A percentile compares a stretch with the other conserved stretches of the same genome.
phyloP scores from a whole-genome alignment of 768 basidiomycete genomes.

The Megacollybia marginata region DNA sequence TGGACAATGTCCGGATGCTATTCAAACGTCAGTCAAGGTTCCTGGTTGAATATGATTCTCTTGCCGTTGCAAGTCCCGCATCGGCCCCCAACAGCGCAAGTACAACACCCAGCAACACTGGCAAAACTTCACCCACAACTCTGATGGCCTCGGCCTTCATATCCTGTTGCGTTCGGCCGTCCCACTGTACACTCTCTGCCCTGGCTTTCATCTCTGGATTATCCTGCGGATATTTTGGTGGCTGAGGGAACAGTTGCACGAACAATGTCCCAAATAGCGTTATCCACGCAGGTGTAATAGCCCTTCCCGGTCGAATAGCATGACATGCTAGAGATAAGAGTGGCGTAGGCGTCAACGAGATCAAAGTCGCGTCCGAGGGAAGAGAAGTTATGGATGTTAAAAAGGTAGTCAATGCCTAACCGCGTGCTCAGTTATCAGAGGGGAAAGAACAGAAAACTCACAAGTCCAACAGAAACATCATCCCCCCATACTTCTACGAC shows the following conservation, averaged over 20 bases:
- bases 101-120: conserved; percentile 51
- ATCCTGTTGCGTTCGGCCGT: neutral
- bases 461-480: conserved; percentile 72
- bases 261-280: conserved; percentile 74
- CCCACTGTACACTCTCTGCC: neutral
- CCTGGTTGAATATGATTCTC: neutral
- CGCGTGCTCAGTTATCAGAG: neutral
- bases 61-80: no score
- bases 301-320: conserved; percentile 59
- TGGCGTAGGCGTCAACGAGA: conserved; percentile 77
- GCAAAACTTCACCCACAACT: conserved; percentile 48
- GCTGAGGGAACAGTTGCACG: conserved; percentile 75
- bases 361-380: conserved; percentile 66
- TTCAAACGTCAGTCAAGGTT: neutral
- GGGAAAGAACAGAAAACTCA: conserved; percentile 29
- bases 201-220: conserved; percentile 42
- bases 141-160: conserved; percentile 37
- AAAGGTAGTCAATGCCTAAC: conserved; percentile 71
- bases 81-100: conserved; percentile 40
- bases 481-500: conserved; percentile 71
- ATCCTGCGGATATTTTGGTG: conserved; percentile 36
- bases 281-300: conserved; percentile 70
- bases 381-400: conserved; percentile 83
- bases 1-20: conserved; percentile 92
- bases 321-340: conserved; percentile 73